A percentile compares a stretch with the other conserved stretches of the same genome.
Conservation (phyloP, 2,329 filamentous ascomycete species). For the Aspergillus tubingensis region DNA sequence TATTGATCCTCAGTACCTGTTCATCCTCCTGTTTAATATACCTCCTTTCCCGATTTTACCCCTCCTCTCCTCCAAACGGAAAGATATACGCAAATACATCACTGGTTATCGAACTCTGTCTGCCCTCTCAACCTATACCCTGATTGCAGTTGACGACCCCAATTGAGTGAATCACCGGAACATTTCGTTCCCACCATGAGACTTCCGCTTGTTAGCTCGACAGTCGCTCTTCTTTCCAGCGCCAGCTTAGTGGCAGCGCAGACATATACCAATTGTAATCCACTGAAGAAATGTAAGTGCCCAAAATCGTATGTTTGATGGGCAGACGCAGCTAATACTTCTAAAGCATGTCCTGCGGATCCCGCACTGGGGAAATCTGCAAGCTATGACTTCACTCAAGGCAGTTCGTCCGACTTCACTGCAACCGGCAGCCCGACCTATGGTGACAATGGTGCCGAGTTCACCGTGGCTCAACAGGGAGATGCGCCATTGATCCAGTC, state of each 20-base stretch:
- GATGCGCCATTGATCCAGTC: conserved; percentile 85
- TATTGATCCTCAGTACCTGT: not conserved
- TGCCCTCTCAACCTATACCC: not conserved
- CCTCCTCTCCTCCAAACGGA: not conserved
- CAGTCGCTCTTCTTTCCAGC: conserved; percentile 31
- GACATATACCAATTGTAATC: conserved; percentile 49
- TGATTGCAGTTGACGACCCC: not conserved
- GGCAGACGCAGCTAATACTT: conserved; percentile 11
- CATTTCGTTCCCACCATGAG: conserved; percentile 33
- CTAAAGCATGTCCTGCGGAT: conserved; percentile 67
- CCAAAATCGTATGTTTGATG: not conserved
- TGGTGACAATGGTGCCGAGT: conserved; percentile 72
- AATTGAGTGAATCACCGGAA: not conserved
- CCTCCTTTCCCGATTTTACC: not conserved
- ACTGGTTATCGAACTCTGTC: not conserved
- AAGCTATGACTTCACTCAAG: conserved; percentile 78
- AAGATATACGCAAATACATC: not conserved
- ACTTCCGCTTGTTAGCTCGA: conserved; percentile 27
- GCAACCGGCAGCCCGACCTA: conserved; percentile 71
- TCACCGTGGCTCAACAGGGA: conserved; percentile 75
- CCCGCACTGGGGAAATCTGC: conserved; percentile 82
- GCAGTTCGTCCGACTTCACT: conserved; percentile 76
- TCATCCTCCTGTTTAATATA: not conserved
- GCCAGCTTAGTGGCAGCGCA: conserved; percentile 39
- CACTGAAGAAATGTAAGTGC: conserved; percentile 40